These are phyloP conservation scores for Aspergillus amoenus DNA, from an alignment of 2,329 filamentous ascomycete species.

Conservation along the genomic window DNA sequence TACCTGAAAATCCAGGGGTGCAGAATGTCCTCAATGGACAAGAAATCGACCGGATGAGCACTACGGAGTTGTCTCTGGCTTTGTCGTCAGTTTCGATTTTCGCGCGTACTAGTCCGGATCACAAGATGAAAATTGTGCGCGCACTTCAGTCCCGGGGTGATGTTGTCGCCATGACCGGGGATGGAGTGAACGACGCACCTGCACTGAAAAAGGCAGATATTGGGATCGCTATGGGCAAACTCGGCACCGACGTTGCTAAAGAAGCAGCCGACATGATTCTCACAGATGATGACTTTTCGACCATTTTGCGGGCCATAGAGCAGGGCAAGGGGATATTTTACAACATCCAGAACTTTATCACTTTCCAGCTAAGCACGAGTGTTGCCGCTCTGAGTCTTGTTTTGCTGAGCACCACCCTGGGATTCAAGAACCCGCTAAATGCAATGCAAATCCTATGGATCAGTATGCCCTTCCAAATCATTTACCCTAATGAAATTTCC, in stretches of 20 bases:
- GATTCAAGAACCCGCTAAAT: constrained; percentile 93
- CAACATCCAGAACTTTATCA: constrained; percentile 99
- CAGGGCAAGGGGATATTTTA: constrained; percentile 99
- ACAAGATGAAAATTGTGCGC: constrained; percentile 95
- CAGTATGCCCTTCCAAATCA: constrained; percentile 59
- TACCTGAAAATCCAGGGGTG: constrained; percentile 59
- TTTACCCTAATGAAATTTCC: no score
- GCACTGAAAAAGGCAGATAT: constrained; percentile 97
- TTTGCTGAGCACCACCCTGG: constrained; percentile 85
- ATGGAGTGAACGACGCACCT: constrained; percentile 96
- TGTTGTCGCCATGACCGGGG: constrained; percentile 98
- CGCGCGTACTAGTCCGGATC: constrained; percentile 91
- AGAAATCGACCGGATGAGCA: constrained; percentile 89
- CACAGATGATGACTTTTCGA: constrained; percentile 85
- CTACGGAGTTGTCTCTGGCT: constrained; percentile 76
- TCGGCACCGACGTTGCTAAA: constrained; percentile 96
- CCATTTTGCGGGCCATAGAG: constrained; percentile 91
- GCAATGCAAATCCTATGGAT: constrained; percentile 99
- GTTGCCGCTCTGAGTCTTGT: constrained; percentile 90
- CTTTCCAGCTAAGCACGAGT: constrained; percentile 96
- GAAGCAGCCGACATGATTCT: constrained; percentile 88
- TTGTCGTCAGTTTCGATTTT: constrained; percentile 92
- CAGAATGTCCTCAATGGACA: constrained; percentile 76
- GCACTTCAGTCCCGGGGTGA: constrained; percentile 90
- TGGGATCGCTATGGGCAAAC: constrained; percentile 91